These are phyloP conservation scores for Mediolabrus comicus DNA, from an alignment of 108 stramenopile genomes.

Conservation along the genomic window DNA sequence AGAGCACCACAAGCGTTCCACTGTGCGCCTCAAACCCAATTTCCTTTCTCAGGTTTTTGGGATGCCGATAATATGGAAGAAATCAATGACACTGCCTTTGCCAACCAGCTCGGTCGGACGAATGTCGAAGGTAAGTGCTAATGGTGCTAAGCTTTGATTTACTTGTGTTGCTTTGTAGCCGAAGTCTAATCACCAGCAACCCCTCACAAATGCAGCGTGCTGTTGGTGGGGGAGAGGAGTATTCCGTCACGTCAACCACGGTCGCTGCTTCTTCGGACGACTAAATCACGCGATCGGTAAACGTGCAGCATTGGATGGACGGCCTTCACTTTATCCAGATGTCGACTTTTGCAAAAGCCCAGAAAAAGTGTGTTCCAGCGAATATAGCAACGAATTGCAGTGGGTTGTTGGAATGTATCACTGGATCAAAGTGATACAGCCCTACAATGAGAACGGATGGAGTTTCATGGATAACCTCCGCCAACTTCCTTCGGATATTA, in stretches of 20 bases:
- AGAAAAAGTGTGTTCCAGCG: conserved; percentile 31
- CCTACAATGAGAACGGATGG: conserved; percentile 32
- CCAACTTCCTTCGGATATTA: neutral
- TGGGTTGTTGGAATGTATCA: conserved; percentile 41
- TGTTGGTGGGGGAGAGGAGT: conserved; percentile 48
- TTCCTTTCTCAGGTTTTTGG: conserved; percentile 24
- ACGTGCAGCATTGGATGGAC: conserved; percentile 16
- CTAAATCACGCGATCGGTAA: conserved; percentile 31
- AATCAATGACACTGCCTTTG: conserved; percentile 7
- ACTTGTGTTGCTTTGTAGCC: neutral
- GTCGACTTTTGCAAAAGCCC: conserved; percentile 41
- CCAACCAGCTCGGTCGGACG: conserved; percentile 24
- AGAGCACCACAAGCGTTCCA: conserved; percentile 15
- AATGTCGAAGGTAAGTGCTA: conserved; percentile 16
- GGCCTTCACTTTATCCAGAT: conserved; percentile 18
- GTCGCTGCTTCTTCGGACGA: conserved; percentile 41
- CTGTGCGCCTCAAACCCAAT: conserved; percentile 3
- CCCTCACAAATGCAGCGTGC: conserved; percentile 5
- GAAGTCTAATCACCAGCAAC: neutral
- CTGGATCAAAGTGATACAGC: conserved; percentile 44
- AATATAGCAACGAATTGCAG: conserved; percentile 13
- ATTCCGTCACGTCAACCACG: conserved; percentile 22
- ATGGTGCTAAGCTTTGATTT: neutral
- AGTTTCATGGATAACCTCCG: conserved; percentile 17
- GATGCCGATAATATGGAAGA: conserved; percentile 8